Base-by-base conservation (phyloP, 495 filamentous ascomycete genomes). In the Cercophora sp. region DNA sequence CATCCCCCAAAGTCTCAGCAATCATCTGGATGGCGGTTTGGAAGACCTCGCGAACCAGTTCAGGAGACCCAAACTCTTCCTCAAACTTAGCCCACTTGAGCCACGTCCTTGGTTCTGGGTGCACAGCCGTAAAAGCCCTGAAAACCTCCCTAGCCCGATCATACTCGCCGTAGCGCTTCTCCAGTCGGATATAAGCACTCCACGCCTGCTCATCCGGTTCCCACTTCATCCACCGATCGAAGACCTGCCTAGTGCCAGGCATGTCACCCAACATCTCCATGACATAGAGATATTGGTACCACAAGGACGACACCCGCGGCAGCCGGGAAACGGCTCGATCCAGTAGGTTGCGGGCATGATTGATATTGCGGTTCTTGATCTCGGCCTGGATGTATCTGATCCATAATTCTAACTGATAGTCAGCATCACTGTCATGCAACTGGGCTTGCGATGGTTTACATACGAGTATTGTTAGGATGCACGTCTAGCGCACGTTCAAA, bases 261-360 rank as follows among this genome's bases (percentile, higher is more conserved):
- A 98, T 85, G 59, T 98, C 96, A 5, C 88, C 86, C 6, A 96
- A 76, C 65, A 91, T 97, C 77, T 98, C 94, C 68, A 96, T 93
- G 87, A 97, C 95, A 63, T 96, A 96, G 24, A 95, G 89, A 78
- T 96, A 97, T 66, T 96, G 96, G 70, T 92, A 97, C 93, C 93
- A 98, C 45, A 98, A 74, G 73, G 96, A 96, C 66, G 96, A 87
- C 23, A 96, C 79, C 29, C 93, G 77, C 26, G 93, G 93, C 26
- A 96, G 75, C 49, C 93, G 89, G 1, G 91, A 93, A 42, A 98
- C 89, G 29, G 94, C 94, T 42, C 93, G 88, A 65, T 98, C 93
- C 25, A 97, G 79, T 34, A 98, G 70, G 63, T 98, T 98, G 50
- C 93, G 77, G 26, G 93, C 91, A 80, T 97, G 93, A 65, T 96